phyloP scores from a whole-genome alignment of 169 alveolate species.

The Babesia divergens region DNA sequence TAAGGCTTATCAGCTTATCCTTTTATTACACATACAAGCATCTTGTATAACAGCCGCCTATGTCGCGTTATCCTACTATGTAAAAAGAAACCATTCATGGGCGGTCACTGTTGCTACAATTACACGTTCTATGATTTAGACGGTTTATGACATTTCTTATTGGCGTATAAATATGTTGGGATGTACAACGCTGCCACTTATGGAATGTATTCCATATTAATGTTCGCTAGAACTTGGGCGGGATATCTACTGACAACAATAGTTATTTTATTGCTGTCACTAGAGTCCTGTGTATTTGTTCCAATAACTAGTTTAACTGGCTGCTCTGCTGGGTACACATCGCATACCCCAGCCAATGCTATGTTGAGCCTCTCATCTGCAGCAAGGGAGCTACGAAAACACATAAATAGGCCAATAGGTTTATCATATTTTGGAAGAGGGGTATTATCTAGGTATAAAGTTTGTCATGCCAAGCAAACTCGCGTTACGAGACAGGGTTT shows the following conservation, averaged over 20 bases:
- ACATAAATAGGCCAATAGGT: neutral
- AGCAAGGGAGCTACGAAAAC: neutral
- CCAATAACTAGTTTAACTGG: neutral
- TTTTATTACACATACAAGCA: no score
- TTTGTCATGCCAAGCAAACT: neutral
- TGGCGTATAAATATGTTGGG: neutral
- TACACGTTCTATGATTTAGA: neutral
- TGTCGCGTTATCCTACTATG: no score
- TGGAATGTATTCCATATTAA: neutral
- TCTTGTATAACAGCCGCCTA: no score
- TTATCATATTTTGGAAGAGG: neutral
- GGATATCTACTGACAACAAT: neutral
- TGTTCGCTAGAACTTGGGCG: neutral
- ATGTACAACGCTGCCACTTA: neutral
- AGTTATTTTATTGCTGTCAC: neutral
- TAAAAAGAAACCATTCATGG: neutral
- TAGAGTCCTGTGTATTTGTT: neutral
- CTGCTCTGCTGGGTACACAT: slow-evolving; percentile 25
- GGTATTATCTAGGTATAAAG: neutral
- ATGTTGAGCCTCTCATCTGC: slow-evolving; percentile 18
- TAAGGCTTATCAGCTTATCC: no score
- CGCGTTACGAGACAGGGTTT: neutral
- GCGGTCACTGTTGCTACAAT: neutral
- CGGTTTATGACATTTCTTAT: neutral
- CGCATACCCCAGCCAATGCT: neutral